These are phyloP conservation scores for Picochlorum sp. DNA, from an alignment of 139 green algal species.

Conservation along the genomic window DNA sequence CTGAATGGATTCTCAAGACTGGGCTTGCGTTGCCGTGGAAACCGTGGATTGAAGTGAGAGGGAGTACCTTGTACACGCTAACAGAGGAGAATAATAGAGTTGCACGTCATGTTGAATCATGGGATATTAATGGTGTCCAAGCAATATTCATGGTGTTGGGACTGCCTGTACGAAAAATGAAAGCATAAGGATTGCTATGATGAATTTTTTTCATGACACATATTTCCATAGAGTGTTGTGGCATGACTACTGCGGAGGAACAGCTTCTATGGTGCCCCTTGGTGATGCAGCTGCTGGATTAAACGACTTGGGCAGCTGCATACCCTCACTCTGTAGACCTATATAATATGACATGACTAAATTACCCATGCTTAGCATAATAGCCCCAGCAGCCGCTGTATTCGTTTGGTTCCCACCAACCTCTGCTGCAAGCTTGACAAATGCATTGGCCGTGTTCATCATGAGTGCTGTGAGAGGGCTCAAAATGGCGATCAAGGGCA, in stretches of 20 bases:
- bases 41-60: slow-evolving; percentile 39
- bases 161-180: too few relatives aligned
- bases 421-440: not conserved
- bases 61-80: slow-evolving; percentile 35
- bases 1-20: slow-evolving; percentile 40
- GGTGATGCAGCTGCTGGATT: not conserved
- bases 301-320: too few relatives aligned
- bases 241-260: not conserved
- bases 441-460: slow-evolving; percentile 2
- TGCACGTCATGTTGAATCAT: slow-evolving; percentile 22
- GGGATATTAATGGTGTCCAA: slow-evolving; percentile 14
- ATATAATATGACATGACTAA: not conserved
- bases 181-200: too few relatives aligned
- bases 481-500: not conserved
- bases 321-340: not conserved
- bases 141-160: slow-evolving; percentile 22
- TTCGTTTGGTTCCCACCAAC: not conserved
- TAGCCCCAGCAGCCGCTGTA: not conserved
- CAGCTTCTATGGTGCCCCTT: not conserved
- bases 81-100: slow-evolving; percentile 10
- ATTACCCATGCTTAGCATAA: not conserved
- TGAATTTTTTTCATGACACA: too few relatives aligned
- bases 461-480: not conserved
- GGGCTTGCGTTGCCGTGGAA: slow-evolving; percentile 44
- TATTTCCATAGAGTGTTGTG: too few relatives aligned